These are phyloP conservation scores for Gymnopus androsaceus DNA, from an alignment of 1,284 basidiomycete species.

Conservation along the genomic window DNA sequence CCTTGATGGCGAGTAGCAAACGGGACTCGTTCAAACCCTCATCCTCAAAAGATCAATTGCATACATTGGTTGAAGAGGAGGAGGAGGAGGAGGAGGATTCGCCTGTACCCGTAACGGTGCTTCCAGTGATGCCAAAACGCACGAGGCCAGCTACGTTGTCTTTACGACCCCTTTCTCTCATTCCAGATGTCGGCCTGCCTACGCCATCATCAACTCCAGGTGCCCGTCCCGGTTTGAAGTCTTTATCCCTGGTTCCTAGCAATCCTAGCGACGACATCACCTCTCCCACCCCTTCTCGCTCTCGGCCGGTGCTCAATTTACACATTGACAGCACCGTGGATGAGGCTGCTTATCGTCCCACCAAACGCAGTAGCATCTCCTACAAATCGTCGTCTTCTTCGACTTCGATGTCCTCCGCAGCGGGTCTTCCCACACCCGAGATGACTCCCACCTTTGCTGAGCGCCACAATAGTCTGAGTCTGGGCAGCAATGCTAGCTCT, in stretches of 20 bases:
- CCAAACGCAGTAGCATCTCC: constrained; percentile 65
- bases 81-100: constrained; percentile 71
- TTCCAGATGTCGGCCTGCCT: constrained; percentile 53
- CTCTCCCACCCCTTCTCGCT: constrained; percentile 24
- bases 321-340: constrained; percentile 18
- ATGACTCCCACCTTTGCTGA: constrained; percentile 63
- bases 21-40: constrained; percentile 78
- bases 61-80: constrained; percentile 78
- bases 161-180: constrained; percentile 71
- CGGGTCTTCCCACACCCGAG: constrained; percentile 68
- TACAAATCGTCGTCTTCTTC: constrained; percentile 60
- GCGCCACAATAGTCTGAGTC: constrained; percentile 37
- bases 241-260: constrained; percentile 48
- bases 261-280: constrained; percentile 24
- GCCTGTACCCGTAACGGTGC: no score
- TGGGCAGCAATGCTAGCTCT: constrained; percentile 26
- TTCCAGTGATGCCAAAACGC: no score
- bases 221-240: constrained; percentile 46
- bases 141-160: constrained; percentile 57
- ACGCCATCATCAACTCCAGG: constrained; percentile 57
- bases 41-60: constrained; percentile 70
- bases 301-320: constrained; percentile 31
- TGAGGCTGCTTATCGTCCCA: neutral
- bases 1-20: constrained; percentile 55
- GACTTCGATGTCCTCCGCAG: constrained; percentile 38